Conservation (phyloP, 169 alveolate species). For the Perkinsus chesapeaki region DNA sequence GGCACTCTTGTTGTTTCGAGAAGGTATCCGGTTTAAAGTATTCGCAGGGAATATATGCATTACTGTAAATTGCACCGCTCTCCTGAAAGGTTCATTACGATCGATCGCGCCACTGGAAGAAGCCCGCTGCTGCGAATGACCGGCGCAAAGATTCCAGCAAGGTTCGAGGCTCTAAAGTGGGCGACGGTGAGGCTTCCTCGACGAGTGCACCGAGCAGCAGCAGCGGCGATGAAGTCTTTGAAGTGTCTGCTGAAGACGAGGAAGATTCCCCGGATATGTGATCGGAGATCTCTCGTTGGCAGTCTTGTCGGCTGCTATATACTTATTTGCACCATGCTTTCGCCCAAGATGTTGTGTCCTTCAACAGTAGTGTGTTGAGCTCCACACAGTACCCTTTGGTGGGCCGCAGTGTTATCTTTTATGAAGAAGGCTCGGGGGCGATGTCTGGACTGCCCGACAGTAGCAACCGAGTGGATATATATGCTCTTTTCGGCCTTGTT, state of each 20-base stretch:
- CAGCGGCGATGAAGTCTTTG: not conserved
- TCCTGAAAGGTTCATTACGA: not conserved
- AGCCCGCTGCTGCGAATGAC: not conserved
- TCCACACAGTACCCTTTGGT: too few species aligned
- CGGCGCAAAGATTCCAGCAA: not conserved
- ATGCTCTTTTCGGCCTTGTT: not conserved
- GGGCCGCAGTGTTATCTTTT: not conserved
- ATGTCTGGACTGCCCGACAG: not conserved
- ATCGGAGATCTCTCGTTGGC: too few species aligned
- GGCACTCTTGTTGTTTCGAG: too few species aligned
- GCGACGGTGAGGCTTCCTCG: too few species aligned
- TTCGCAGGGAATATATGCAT: too few species aligned
- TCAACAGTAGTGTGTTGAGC: too few species aligned
- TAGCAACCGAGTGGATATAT: not conserved
- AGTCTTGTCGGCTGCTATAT: too few species aligned
- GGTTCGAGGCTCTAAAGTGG: not conserved
- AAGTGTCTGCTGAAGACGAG: not conserved
- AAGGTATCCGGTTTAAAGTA: too few species aligned
- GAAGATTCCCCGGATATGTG: too few species aligned
- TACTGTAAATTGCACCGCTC: too few species aligned
- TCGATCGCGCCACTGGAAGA: not conserved
- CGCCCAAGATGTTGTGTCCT: too few species aligned
- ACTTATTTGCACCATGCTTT: not conserved
- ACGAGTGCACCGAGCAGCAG: not conserved
- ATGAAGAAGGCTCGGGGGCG: not conserved